Evolutionary conservation across 305 asterid species (phyloP).

Genomic region (Plantago rigida): DNA sequence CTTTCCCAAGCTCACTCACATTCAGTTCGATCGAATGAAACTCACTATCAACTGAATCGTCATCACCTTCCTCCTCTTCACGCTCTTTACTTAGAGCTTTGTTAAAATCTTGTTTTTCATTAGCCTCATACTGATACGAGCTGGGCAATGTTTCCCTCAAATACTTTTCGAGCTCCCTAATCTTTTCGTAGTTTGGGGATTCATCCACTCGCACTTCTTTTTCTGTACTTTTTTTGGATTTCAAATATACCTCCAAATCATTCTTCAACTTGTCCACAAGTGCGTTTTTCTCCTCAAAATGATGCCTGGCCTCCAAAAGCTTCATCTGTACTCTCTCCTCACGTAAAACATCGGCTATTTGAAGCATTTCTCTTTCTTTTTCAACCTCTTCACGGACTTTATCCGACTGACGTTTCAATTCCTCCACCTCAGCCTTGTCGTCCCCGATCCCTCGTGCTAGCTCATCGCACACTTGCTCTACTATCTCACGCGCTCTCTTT

Average conservation of each 20-base stretch:
- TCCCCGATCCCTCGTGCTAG: conserved; percentile 66
- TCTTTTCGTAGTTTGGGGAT: conserved; percentile 65
- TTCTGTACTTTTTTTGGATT: conserved; percentile 42
- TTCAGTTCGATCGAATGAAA: conserved; percentile 72
- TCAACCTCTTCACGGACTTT: conserved; percentile 74
- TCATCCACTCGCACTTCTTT: conserved; percentile 24
- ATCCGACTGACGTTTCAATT: conserved; percentile 55
- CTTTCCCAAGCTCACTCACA: conserved; percentile 50
- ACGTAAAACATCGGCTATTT: conserved; percentile 63
- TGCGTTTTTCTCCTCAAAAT: conserved; percentile 83
- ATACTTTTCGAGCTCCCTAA: conserved; percentile 67
- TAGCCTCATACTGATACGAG: conserved; percentile 30
- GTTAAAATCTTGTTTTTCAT: conserved; percentile 23
- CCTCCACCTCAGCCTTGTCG: conserved; percentile 72
- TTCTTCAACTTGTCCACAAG: conserved; percentile 54
- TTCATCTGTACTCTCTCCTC: conserved; percentile 96
- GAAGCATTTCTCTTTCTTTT: conserved; percentile 93
- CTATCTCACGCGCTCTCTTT: conserved; percentile 56
- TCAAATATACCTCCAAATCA: conserved; percentile 64
- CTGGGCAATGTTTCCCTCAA: conserved; percentile 64
- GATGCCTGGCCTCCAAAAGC: conserved; percentile 78
- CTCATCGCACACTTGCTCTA: conserved; percentile 87
- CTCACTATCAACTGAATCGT: conserved; percentile 51
- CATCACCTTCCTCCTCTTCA: conserved; percentile 18
- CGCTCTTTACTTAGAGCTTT: not conserved